A percentile compares a stretch with the other conserved stretches of the same genome.
phyloP scores from a whole-genome alignment of 176 grass and related monocot genomes.

The Musa schizocarpa region DNA sequence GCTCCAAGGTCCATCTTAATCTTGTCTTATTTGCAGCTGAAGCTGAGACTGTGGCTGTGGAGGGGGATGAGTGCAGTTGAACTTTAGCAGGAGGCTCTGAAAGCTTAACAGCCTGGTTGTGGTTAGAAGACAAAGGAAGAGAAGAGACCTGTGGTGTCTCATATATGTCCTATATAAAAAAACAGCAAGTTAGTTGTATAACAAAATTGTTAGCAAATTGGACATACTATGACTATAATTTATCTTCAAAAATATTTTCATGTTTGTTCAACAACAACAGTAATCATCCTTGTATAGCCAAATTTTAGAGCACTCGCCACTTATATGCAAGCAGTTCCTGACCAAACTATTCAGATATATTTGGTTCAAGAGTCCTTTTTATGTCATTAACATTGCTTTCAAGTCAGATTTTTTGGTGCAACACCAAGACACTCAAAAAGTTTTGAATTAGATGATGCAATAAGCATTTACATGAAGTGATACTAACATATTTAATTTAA shows the following conservation, averaged over 20 bases:
- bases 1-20: slow-evolving; percentile 72
- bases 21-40: slow-evolving; percentile 43
- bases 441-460: background rate
- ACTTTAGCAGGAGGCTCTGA: slow-evolving; percentile 30
- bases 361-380: too few relatives aligned
- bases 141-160: slow-evolving; percentile 23
- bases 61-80: slow-evolving; percentile 34
- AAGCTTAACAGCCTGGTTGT: slow-evolving; percentile 11
- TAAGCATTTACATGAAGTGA: background rate
- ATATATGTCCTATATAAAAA: slow-evolving; percentile 57
- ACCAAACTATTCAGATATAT: too few relatives aligned
- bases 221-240: background rate
- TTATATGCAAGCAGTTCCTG: too few relatives aligned
- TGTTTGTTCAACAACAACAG: background rate
- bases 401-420: too few relatives aligned
- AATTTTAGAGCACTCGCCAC: too few relatives aligned
- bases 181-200: background rate
- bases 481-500: background rate
- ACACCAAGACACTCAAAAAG: too few relatives aligned
- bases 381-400: too few relatives aligned
- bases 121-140: slow-evolving; percentile 12
- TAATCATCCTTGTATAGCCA: too few relatives aligned
- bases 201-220: background rate
- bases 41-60: slow-evolving; percentile 22
- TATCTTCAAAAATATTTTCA: background rate